Evolutionary conservation across 148 eudicot species (phyloP).

Genomic region (Persicaria maculosa): DNA sequence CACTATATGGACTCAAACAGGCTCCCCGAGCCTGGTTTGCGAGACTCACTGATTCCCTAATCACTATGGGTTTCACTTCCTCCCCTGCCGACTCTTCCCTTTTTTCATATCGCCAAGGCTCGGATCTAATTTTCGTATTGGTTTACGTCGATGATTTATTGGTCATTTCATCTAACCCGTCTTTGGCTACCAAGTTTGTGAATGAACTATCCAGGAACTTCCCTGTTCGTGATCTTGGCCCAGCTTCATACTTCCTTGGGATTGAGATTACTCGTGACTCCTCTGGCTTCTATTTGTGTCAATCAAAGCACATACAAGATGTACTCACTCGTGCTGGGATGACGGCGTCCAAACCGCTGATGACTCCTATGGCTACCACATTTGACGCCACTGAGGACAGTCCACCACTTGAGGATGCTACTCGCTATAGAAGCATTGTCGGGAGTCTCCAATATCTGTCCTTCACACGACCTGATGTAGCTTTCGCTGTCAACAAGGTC

Average conservation of each 20-base stretch:
- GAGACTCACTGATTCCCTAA: no score
- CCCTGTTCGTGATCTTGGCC: neutral
- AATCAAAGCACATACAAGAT: neutral
- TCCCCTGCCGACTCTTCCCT: neutral
- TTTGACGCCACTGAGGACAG: neutral
- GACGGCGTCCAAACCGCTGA: neutral
- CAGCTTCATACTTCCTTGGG: neutral
- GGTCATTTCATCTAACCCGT: neutral
- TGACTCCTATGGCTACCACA: neutral
- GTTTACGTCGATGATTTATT: neutral
- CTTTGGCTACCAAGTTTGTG: neutral
- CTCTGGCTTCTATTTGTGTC: neutral
- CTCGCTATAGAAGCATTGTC: neutral
- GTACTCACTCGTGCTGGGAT: neutral
- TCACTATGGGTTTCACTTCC: no score
- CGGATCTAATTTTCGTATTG: neutral
- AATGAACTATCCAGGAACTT: neutral
- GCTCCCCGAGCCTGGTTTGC: no score
- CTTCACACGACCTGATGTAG: neutral
- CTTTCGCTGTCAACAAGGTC: neutral
- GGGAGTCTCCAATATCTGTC: neutral
- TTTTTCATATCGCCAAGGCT: neutral
- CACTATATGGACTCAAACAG: no score
- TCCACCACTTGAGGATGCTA: neutral
- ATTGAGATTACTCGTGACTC: neutral